Evolutionary conservation across 805 yeast genomes (phyloP), one percentile per base, ranked within the genome.

Genomic region (Torulaspora gathmanii): DNA sequence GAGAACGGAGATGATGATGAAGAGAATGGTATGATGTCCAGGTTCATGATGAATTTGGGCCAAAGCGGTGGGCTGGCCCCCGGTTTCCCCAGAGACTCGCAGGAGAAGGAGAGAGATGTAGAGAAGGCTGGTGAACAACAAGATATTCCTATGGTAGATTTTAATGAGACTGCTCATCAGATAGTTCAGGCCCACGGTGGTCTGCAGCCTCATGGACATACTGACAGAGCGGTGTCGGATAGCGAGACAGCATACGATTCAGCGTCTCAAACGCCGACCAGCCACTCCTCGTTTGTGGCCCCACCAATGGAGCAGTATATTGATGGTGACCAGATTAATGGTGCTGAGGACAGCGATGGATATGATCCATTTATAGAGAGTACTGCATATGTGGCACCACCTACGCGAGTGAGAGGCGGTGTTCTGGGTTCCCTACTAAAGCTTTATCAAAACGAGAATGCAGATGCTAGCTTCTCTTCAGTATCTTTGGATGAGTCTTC

Each of bases 351-450:
- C 28, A 65, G 57, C 17, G 75, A 66, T 13, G 61, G 57, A 25
- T 79, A 76, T 16, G 57, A 56, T 19, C 53, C 54, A 1, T 47
- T 54, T 33, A 42, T 52, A 37, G 57, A 48, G 8, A 52, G 44
- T 22, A 47, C 52, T 7, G 54, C 58, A 36, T 71, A 76, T 43
- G 74, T 80, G 1, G 76, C 82, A 0, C 79, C 83, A 5, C 85
- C 84, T 0, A 70, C 73, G 33, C 76, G 75, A 42, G 90, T 87
- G 10, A 83, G 83, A 54, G 89, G 89, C 20, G 96, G 97, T 64
- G 91, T 89, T 13, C 72, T 89, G 23, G 86, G 95, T 0, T 79
- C 91, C 1, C 71, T 89, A 50, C 70, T 89, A 51, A 75, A 80
- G 49, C 70, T 89, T 38, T 88, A 89, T 58, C 83, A 80, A 35